phyloP scores from a whole-genome alignment of 306 rosid genomes.

The Cicer arietinum region DNA sequence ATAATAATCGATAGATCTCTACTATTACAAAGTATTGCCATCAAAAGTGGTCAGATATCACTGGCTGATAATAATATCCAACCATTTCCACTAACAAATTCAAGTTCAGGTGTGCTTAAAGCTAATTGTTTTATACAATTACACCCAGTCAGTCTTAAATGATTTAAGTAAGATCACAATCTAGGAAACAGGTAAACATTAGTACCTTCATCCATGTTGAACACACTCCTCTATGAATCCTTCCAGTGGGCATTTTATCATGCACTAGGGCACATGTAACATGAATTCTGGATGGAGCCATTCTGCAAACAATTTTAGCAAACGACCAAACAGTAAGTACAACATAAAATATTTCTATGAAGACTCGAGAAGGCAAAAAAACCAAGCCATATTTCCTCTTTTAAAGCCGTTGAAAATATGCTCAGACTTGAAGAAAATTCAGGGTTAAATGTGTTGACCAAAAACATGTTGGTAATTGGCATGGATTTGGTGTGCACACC shows the following conservation, averaged over 20 bases:
- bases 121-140: conserved; percentile 24
- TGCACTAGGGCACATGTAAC: conserved; percentile 92
- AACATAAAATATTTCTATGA: conserved; percentile 11
- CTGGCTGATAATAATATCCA: conserved; percentile 16
- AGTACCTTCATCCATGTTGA: conserved; percentile 99
- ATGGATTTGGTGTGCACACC: neutral
- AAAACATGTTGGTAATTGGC: conserved; percentile 10
- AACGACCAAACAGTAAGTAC: conserved; percentile 31
- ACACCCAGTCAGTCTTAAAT: conserved; percentile 8
- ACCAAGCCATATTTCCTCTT: conserved; percentile 27
- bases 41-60: conserved; percentile 22
- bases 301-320: conserved; percentile 60
- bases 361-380: neutral
- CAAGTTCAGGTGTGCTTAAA: conserved; percentile 11
- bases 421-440: conserved; percentile 2
- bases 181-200: conserved; percentile 25
- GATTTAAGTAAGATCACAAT: conserved; percentile 25
- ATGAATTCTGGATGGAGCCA: conserved; percentile 83
- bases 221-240: conserved; percentile 89
- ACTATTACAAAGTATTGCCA: neutral
- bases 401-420: conserved; percentile 9
- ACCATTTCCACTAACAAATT: conserved; percentile 29
- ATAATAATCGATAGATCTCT: neutral
- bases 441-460: neutral
- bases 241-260: conserved; percentile 81